phyloP scores from a whole-genome alignment of 169 alveolate genomes.

The Eimeria zaria region DNA sequence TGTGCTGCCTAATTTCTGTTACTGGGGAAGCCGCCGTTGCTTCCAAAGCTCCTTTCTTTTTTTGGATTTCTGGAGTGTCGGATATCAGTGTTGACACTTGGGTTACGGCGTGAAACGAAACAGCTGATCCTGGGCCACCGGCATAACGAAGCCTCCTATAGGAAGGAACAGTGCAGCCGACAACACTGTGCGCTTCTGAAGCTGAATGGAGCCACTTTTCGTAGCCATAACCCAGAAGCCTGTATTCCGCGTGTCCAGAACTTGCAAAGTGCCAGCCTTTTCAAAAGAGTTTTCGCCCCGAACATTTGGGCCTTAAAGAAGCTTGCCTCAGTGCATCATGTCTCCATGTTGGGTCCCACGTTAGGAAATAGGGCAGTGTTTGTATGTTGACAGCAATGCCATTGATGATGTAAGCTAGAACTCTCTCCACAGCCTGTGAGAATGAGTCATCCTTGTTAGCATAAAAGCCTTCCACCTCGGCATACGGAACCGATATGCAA shows the following conservation, averaged over 20 bases:
- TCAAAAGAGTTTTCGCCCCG: background rate
- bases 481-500: conserved; percentile 26
- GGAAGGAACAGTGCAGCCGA: background rate
- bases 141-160: conserved; percentile 24
- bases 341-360: conserved; percentile 64
- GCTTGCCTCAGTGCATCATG: conserved; percentile 30
- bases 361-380: conserved; percentile 21
- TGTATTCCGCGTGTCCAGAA: background rate
- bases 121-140: background rate
- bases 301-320: background rate
- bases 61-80: background rate
- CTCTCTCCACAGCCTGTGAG: conserved; percentile 1
- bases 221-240: background rate
- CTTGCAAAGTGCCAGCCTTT: background rate
- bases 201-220: background rate
- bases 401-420: conserved; percentile 19
- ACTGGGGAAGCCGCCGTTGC: background rate
- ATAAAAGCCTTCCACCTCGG: conserved; percentile 42
- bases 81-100: background rate
- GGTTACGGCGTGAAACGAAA: conserved; percentile 4
- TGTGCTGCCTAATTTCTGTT: background rate
- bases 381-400: conserved; percentile 52
- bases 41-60: background rate
- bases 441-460: background rate
- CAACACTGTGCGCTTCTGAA: background rate